Conservation (phyloP, 225 moss, liverwort and hornwort species). For the Physcomitrellopsis africana region DNA sequence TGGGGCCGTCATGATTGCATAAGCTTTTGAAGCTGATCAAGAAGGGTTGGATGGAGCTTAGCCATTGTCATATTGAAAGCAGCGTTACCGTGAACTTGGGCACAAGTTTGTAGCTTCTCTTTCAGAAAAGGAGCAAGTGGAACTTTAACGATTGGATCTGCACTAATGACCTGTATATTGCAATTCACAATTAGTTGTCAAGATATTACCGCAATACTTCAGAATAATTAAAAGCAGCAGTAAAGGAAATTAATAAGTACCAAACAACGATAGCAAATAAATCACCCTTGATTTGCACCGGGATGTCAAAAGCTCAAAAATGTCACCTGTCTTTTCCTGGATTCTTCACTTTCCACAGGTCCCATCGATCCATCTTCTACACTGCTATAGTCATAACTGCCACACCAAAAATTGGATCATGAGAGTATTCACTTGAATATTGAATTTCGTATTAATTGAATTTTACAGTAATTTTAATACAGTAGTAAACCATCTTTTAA, state of each 20-base stretch:
- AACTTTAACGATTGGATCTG: conserved; percentile 93
- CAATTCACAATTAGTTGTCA: conserved; percentile 10
- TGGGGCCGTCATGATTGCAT: conserved; percentile 68
- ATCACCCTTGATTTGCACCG: background rate
- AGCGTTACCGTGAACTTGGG: conserved; percentile 90
- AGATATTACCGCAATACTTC: conserved; percentile 17
- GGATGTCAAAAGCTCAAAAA: background rate
- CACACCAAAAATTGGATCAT: conserved; percentile 19
- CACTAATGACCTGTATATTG: conserved; percentile 72
- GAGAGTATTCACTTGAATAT: conserved; percentile 17
- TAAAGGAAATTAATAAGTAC: background rate
- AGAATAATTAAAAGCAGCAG: conserved; percentile 6
- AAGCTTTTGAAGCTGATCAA: conserved; percentile 88
- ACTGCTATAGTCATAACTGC: conserved; percentile 64
- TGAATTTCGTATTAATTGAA: background rate
- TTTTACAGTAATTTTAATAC: conserved; percentile 11
- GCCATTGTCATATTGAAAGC: conserved; percentile 93
- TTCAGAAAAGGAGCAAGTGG: conserved; percentile 85
- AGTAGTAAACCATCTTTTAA: no score
- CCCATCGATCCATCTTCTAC: conserved; percentile 77
- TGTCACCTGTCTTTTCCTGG: conserved; percentile 91
- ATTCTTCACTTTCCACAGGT: conserved; percentile 82
- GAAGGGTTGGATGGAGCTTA: conserved; percentile 88
- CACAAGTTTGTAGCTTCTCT: conserved; percentile 94
- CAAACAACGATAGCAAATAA: background rate